These are phyloP conservation scores for Pharus latifolius DNA, from an alignment of 176 grass and related monocot genomes.

Conservation along the genomic window DNA sequence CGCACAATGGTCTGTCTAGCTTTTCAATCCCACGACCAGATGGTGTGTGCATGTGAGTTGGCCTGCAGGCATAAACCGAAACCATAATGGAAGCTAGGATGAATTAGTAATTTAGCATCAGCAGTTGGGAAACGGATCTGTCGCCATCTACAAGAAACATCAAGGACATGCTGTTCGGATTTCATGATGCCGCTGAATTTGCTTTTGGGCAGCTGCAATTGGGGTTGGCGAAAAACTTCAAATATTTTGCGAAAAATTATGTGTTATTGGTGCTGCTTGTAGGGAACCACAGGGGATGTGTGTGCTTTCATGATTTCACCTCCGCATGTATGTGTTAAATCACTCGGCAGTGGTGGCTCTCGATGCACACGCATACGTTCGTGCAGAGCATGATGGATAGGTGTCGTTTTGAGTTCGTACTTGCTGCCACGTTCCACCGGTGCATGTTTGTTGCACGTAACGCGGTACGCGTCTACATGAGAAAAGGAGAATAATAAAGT, in stretches of 20 bases:
- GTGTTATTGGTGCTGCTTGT: too few species aligned
- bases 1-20: not conserved
- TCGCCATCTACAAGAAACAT: too few species aligned
- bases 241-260: too few species aligned
- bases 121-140: too few species aligned
- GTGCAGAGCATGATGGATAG: not conserved
- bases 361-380: too few species aligned
- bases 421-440: constrained; percentile 9
- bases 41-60: constrained; percentile 20
- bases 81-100: not conserved
- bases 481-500: not conserved
- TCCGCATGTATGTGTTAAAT: not conserved
- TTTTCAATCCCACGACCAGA: constrained; percentile 10
- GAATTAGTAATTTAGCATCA: not conserved
- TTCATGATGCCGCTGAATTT: too few species aligned
- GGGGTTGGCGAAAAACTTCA: too few species aligned
- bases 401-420: constrained; percentile 11
- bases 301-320: not conserved
- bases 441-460: not conserved
- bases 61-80: not conserved
- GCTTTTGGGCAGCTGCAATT: too few species aligned
- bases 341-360: too few species aligned
- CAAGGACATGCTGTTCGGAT: too few species aligned
- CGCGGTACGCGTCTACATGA: not conserved
- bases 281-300: too few species aligned